These are phyloP conservation scores for Ascocoryne sarcoides DNA, from an alignment of 2,329 filamentous ascomycete species.

Conservation along the genomic window DNA sequence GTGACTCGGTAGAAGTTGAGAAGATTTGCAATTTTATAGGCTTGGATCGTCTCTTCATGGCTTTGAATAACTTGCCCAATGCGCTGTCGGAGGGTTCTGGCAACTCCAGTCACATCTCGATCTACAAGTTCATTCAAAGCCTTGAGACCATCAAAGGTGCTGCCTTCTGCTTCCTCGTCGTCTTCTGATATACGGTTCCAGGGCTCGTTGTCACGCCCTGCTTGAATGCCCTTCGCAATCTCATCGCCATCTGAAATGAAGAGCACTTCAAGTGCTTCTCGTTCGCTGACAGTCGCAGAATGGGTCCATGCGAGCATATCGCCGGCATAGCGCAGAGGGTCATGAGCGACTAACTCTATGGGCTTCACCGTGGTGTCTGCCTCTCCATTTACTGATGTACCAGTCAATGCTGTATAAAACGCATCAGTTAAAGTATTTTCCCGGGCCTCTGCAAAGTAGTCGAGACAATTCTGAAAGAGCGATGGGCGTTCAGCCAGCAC, in stretches of 20 bases:
- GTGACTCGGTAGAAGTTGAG: slow-evolving; percentile 83
- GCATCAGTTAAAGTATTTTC: slow-evolving; percentile 81
- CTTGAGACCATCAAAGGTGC: slow-evolving; percentile 68
- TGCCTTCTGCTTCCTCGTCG: slow-evolving; percentile 40
- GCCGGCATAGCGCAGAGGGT: slow-evolving; percentile 82
- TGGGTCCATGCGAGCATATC: slow-evolving; percentile 98
- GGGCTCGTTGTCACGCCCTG: slow-evolving; percentile 71
- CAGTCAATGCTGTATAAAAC: slow-evolving; percentile 82
- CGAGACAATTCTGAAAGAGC: slow-evolving; percentile 86
- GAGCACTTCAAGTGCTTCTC: slow-evolving; percentile 81
- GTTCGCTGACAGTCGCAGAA: slow-evolving; percentile 86
- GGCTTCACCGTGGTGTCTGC: slow-evolving; percentile 62
- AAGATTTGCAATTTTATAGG: slow-evolving; percentile 85
- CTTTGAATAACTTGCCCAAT: slow-evolving; percentile 88
- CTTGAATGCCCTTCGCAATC: slow-evolving; percentile 72
- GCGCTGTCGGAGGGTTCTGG: slow-evolving; percentile 76
- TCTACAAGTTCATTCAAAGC: slow-evolving; percentile 82
- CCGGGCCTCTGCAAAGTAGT: slow-evolving; percentile 84
- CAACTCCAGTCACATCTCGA: slow-evolving; percentile 72
- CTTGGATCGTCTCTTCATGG: slow-evolving; percentile 79
- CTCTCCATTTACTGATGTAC: slow-evolving; percentile 48
- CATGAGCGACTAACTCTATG: slow-evolving; percentile 89
- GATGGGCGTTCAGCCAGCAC: slow-evolving; percentile 84
- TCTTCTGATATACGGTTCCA: slow-evolving; percentile 64
- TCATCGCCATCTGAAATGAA: slow-evolving; percentile 89